A percentile compares a stretch with the other conserved stretches of the same genome.
phyloP scores from a whole-genome alignment of 805 yeast species.

The Saccharomycopsis capsularis region DNA sequence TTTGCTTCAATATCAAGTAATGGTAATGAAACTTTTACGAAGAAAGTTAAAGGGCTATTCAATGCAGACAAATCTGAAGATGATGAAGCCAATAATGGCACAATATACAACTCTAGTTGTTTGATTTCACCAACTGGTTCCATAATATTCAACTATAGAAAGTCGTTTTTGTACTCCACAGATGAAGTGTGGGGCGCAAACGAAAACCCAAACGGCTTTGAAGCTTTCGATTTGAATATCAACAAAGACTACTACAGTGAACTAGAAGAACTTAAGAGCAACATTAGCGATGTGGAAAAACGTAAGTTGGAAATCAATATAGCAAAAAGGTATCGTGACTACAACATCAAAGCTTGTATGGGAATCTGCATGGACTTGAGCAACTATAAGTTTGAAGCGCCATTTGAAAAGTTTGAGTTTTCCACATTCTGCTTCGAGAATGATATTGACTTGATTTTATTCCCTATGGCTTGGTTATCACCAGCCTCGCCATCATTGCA shows the following conservation, averaged over 20 bases:
- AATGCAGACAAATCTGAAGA: conserved; percentile 6
- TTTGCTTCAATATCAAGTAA: no score
- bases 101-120: conserved; percentile 64
- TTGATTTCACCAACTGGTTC: conserved; percentile 55
- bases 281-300: background rate
- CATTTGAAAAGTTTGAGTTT: conserved; percentile 70
- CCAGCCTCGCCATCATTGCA: conserved; percentile 33
- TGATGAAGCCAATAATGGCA: conserved; percentile 18
- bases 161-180: conserved; percentile 67
- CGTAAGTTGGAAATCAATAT: conserved; percentile 6
- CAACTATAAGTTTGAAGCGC: conserved; percentile 78
- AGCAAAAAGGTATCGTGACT: conserved; percentile 18
- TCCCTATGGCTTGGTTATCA: conserved; percentile 86
- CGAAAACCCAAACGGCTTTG: conserved; percentile 60
- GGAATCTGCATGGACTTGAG: conserved; percentile 95
- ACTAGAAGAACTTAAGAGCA: background rate
- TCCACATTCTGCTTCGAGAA: conserved; percentile 44
- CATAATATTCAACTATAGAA: conserved; percentile 60
- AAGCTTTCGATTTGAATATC: conserved; percentile 39
- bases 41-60: background rate
- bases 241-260: conserved; percentile 21
- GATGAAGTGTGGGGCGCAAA: conserved; percentile 76
- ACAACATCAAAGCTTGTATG: conserved; percentile 41
- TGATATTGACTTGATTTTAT: conserved; percentile 48
- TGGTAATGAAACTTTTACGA: background rate